A percentile compares a stretch with the other conserved stretches of the same genome.
These are phyloP conservation scores for Perkinsus marinus DNA, from an alignment of 169 alveolate species.

Conservation along the genomic window DNA sequence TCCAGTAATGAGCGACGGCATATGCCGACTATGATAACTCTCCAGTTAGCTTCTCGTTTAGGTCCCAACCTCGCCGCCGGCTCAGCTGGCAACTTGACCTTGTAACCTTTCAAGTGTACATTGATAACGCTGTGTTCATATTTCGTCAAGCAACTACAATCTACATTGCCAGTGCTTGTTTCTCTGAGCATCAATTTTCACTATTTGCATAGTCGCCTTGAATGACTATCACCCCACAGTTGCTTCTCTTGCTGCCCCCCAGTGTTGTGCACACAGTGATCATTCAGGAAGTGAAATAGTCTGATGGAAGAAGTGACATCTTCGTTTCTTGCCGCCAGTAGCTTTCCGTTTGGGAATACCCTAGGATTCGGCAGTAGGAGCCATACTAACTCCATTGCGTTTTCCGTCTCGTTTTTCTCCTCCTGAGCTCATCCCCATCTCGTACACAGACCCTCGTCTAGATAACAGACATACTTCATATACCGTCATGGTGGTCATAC, in stretches of 20 bases:
- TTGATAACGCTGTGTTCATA: not conserved
- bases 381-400: not conserved
- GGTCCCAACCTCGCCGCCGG: too few relatives aligned
- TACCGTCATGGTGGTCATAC: too few relatives aligned
- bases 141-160: not conserved
- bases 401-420: not conserved
- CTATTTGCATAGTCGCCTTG: too few relatives aligned
- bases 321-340: not conserved
- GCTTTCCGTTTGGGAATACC: not conserved
- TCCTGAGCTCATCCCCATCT: not conserved
- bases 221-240: too few relatives aligned
- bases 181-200: too few relatives aligned
- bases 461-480: not conserved
- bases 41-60: too few relatives aligned
- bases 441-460: not conserved
- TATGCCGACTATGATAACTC: too few relatives aligned
- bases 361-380: not conserved
- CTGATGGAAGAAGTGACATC: not conserved
- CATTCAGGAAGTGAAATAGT: not conserved
- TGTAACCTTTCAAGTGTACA: too few relatives aligned
- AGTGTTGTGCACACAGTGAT: not conserved
- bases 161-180: not conserved
- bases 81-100: too few relatives aligned
- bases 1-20: not conserved
- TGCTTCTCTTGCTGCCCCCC: too few relatives aligned